A percentile compares a stretch with the other conserved stretches of the same genome.
phyloP scores from a whole-genome alignment of 441 rosid species.

The Gossypium schwendimanii region DNA sequence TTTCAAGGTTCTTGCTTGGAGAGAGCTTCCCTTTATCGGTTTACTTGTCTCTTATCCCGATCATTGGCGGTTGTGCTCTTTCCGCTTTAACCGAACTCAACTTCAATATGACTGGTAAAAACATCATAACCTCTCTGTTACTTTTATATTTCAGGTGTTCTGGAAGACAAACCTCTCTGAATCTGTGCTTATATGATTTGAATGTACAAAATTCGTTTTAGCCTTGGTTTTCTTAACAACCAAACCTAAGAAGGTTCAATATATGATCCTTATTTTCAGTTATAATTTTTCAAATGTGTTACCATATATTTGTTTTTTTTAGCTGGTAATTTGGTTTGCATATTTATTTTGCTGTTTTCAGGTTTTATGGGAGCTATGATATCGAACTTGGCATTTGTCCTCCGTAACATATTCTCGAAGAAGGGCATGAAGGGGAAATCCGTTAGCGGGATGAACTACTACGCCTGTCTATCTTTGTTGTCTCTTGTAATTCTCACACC shows the following conservation, averaged over 20 bases:
- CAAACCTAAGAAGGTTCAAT: neutral
- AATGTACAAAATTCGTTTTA: neutral
- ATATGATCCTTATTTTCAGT: neutral
- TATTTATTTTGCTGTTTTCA: conserved; percentile 16
- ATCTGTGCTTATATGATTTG: neutral
- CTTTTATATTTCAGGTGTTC: neutral
- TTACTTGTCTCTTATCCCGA: conserved; percentile 77
- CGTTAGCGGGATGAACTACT: conserved; percentile 87
- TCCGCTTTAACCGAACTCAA: conserved; percentile 94
- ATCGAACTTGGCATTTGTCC: conserved; percentile 90
- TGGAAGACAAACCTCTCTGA: neutral
- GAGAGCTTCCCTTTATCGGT: conserved; percentile 76
- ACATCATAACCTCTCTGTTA: neutral
- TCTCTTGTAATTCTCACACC: conserved; percentile 86
- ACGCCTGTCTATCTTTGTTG: conserved; percentile 85
- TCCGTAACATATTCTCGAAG: conserved; percentile 94
- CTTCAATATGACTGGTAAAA: conserved; percentile 81
- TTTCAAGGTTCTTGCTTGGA: conserved; percentile 64
- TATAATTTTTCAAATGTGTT: neutral
- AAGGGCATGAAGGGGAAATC: conserved; percentile 94
- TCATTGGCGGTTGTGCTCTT: conserved; percentile 94
- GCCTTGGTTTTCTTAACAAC: neutral
- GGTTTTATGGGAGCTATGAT: conserved; percentile 99
- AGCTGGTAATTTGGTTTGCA: neutral
- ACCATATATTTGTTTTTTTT: neutral